Evolutionary conservation across 805 yeast genomes (phyloP).

Genomic region (Cyberlindnera xylosilytica): DNA sequence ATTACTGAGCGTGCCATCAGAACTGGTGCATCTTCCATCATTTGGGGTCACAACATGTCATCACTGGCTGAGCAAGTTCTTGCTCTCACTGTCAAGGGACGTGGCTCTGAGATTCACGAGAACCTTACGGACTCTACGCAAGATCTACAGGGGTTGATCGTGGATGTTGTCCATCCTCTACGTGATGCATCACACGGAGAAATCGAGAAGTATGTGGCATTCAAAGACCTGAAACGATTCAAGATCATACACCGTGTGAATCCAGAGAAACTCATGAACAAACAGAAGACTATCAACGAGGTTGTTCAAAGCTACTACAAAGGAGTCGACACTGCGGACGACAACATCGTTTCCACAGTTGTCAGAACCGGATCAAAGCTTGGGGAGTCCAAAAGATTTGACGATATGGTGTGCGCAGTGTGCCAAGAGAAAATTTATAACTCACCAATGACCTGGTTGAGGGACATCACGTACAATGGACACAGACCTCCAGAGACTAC

Average conservation of each 20-base stretch:
- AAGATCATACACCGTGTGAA: conserved; percentile 22
- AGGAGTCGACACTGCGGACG: conserved; percentile 71
- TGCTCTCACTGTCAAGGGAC: conserved; percentile 77
- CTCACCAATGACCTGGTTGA: conserved; percentile 65
- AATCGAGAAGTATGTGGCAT: conserved; percentile 49
- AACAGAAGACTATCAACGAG: conserved; percentile 79
- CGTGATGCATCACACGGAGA: conserved; percentile 75
- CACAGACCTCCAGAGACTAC: conserved; percentile 46
- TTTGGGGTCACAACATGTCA: conserved; percentile 81
- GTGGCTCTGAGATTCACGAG: conserved; percentile 66
- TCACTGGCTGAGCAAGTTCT: conserved; percentile 77
- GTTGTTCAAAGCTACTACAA: conserved; percentile 70
- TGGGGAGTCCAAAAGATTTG: conserved; percentile 39
- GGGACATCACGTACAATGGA: conserved; percentile 59
- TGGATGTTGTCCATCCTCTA: conserved; percentile 63
- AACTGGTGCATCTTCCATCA: conserved; percentile 48
- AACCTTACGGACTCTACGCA: conserved; percentile 44
- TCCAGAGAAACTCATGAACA: conserved; percentile 42
- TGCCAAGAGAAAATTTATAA: conserved; percentile 55
- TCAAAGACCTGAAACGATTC: conserved; percentile 26
- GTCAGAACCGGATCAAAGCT: conserved; percentile 85
- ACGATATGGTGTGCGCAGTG: conserved; percentile 42
- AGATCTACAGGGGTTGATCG: conserved; percentile 27
- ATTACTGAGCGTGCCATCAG: conserved; percentile 44
- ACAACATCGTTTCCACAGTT: conserved; percentile 89